A percentile compares a stretch with the other conserved stretches of the same genome.
phyloP scores from a whole-genome alignment of 352 stramenopile genomes.

The Peronosclerospora sorghi region DNA sequence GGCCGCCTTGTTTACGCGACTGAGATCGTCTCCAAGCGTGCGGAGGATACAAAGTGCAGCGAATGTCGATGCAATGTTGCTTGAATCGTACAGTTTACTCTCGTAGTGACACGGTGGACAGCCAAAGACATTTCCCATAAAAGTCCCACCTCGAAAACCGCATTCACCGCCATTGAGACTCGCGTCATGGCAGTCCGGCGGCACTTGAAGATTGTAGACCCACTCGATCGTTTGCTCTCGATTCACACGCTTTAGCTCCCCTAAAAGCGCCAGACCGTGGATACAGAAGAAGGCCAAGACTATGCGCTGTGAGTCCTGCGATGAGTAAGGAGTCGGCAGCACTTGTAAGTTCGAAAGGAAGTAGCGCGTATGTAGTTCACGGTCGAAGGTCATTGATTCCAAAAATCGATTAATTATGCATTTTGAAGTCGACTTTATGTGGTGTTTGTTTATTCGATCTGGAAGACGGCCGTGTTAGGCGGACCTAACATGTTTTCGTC shows the following conservation, averaged over 20 bases:
- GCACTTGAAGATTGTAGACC: slow-evolving; percentile 77
- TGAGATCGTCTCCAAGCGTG: slow-evolving; percentile 77
- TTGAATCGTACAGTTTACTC: slow-evolving; percentile 68
- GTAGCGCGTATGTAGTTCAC: slow-evolving; percentile 67
- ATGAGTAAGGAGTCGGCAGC: slow-evolving; percentile 59
- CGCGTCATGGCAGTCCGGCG: slow-evolving; percentile 47
- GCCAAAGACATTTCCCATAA: slow-evolving; percentile 50
- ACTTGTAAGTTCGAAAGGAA: slow-evolving; percentile 70
- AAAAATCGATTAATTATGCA: slow-evolving; percentile 7
- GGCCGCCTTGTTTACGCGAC: slow-evolving; percentile 56
- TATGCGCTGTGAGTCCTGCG: slow-evolving; percentile 73
- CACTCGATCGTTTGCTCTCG: slow-evolving; percentile 70
- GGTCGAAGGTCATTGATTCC: slow-evolving; percentile 32
- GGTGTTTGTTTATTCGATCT: slow-evolving; percentile 64
- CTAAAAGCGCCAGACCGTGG: slow-evolving; percentile 71
- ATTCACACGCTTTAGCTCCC: slow-evolving; percentile 62
- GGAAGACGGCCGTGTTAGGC: slow-evolving; percentile 57
- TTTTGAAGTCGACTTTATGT: slow-evolving; percentile 21
- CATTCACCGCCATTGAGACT: slow-evolving; percentile 62
- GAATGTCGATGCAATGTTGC: slow-evolving; percentile 82
- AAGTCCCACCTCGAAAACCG: slow-evolving; percentile 59
- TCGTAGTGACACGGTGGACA: slow-evolving; percentile 38
- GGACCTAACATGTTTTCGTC: slow-evolving; percentile 26
- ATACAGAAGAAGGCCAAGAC: slow-evolving; percentile 82
- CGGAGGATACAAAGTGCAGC: slow-evolving; percentile 71